Evolutionary conservation across 768 basidiomycete genomes (phyloP).

Genomic region (Trametopsis cervina): DNA sequence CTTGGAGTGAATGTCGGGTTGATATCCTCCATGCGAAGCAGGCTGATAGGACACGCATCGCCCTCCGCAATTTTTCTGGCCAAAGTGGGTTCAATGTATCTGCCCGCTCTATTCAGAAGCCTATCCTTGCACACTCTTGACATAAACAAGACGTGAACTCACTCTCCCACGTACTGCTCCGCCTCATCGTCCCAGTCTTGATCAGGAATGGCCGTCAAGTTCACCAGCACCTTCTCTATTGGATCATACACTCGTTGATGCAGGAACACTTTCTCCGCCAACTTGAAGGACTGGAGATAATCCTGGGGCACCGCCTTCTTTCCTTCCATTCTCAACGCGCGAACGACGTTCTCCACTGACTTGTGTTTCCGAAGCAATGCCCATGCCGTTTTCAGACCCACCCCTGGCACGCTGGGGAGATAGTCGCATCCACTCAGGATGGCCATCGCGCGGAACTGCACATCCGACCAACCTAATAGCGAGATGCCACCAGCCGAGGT

Average conservation of each 20-base stretch:
- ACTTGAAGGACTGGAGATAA: constrained; percentile 67
- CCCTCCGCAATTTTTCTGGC: constrained; percentile 67
- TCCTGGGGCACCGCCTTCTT: constrained; percentile 72
- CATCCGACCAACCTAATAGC: constrained; percentile 83
- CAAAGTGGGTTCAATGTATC: constrained; percentile 54
- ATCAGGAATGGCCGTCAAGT: constrained; percentile 55
- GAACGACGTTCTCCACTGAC: constrained; percentile 78
- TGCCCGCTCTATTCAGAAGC: constrained; percentile 24
- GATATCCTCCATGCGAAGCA: constrained; percentile 71
- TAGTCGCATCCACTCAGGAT: constrained; percentile 93
- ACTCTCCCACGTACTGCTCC: constrained; percentile 75
- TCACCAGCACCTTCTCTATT: constrained; percentile 50
- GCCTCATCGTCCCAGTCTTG: constrained; percentile 48
- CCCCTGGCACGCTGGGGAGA: constrained; percentile 80
- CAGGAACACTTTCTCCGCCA: constrained; percentile 88
- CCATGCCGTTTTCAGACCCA: constrained; percentile 93
- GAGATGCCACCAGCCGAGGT: constrained; percentile 54
- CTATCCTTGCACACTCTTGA: background rate
- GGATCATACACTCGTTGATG: constrained; percentile 94
- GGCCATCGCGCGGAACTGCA: constrained; percentile 88
- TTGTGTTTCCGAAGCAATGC: constrained; percentile 75
- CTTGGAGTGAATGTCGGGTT: constrained; percentile 57
- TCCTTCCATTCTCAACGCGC: constrained; percentile 71
- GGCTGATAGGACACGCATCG: constrained; percentile 62
- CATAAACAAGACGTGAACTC: constrained; percentile 26